These are phyloP conservation scores for Lepidopterella palustris DNA, from an alignment of 495 filamentous ascomycete genomes.

Conservation along the genomic window DNA sequence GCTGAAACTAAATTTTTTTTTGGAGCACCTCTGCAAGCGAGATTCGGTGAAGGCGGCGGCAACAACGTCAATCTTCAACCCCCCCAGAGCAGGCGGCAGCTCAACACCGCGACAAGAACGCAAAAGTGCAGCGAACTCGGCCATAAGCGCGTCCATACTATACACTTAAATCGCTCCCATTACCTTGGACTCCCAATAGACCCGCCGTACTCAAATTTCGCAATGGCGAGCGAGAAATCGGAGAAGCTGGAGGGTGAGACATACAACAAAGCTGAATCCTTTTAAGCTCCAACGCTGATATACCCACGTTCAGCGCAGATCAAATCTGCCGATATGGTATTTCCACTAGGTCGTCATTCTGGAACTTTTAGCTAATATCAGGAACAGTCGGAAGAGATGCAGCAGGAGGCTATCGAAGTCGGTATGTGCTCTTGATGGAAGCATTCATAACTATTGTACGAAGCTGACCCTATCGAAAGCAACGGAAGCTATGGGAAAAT, in stretches of 20 bases:
- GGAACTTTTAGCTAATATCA: background rate
- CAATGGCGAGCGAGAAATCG: slow-evolving; percentile 45
- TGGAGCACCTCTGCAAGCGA: slow-evolving; percentile 1
- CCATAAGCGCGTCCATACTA: too few species aligned
- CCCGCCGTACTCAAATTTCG: background rate
- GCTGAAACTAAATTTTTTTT: background rate
- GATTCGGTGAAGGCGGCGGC: background rate
- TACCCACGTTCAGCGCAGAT: slow-evolving; percentile 63
- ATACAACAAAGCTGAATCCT: background rate
- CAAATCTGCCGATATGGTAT: slow-evolving; percentile 97
- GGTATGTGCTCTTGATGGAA: slow-evolving; percentile 50
- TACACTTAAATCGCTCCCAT: too few species aligned
- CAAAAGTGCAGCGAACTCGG: too few species aligned
- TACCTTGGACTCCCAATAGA: background rate
- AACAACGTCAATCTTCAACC: background rate
- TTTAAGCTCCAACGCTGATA: slow-evolving; percentile 8
- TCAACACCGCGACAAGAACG: background rate
- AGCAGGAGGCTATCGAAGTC: slow-evolving; percentile 86
- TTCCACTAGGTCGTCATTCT: background rate
- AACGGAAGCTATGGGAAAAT: slow-evolving; percentile 88
- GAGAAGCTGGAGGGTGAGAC: slow-evolving; percentile 65
- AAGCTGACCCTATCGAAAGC: slow-evolving; percentile 46
- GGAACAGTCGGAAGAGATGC: slow-evolving; percentile 86
- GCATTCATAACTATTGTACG: background rate
- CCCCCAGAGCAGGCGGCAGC: background rate